Base-by-base conservation (phyloP, 75 land plant species). In the Gnetum montanum region DNA sequence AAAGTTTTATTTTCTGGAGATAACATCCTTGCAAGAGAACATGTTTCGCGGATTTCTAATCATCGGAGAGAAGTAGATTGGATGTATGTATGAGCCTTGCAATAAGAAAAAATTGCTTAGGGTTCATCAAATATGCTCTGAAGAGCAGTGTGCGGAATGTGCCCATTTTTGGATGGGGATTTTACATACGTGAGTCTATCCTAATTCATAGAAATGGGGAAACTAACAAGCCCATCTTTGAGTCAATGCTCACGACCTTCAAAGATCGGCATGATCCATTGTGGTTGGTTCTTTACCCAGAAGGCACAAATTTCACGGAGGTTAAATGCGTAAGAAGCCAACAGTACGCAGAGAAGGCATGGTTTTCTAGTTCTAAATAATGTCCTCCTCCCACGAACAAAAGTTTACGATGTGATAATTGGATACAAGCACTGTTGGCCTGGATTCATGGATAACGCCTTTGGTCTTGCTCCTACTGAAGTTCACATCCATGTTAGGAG, bases 41-140 rank as follows among this genome's bases (percentile, higher is more conserved):
- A 96, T 19, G 82, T 80, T 25, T 63, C 90, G 47, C 68, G 89
- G 25, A 75, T 90, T 38, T 74, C 83, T 44, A 94, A 94, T 48
- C 98, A 94, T 62, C 71, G 91, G 43, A 94, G 96, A 45, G 98
- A 90, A 72, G 88, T 90, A 43, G 98, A 94, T 51, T 94, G 98
- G 96, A 94, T 94, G 98, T 94, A 94, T 46, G 46, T 94, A 36
- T 94, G 98, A 96, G 72, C 66, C 74, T 94, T 49, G 98, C 96
- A 51, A 35, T 90, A 64, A 70, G 98, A 37, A 94, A 86, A 31
- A 71, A 75, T 34, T 28, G 72, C 30, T 29, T 79, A 43, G 96
- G 98, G 29, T 72, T 75, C 64, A 68, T 87, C 49, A 94, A 90
- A 68, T 94, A 94, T 64, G 61, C 83, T 1, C 74, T 94, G 27